Percentiles rank a stretch among this genome's conserved stretches.
Evolutionary conservation across 2,329 filamentous ascomycete genomes (phyloP).

Genomic region (Aspergillus intermedius): DNA sequence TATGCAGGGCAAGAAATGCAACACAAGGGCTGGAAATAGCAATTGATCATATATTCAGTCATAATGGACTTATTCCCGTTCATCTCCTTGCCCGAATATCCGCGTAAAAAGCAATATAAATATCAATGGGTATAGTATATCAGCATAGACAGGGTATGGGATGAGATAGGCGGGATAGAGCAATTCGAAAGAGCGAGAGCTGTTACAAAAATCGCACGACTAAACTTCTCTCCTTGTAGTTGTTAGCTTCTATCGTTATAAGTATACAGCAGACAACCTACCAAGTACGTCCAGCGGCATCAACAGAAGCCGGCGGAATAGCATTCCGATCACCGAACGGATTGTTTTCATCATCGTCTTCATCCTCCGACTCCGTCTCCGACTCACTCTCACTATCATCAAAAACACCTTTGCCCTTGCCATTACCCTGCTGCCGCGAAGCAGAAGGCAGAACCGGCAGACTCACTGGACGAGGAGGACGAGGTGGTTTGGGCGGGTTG

Average conservation of each 20-base stretch:
- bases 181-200: no score
- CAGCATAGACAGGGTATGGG: no score
- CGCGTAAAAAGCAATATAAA: no score
- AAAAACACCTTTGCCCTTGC: constrained; percentile 12
- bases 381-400: constrained; percentile 47
- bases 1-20: no score
- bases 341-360: constrained; percentile 67
- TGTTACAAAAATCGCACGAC: no score
- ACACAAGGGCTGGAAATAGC: no score
- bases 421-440: constrained; percentile 6
- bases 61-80: no score
- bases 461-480: constrained; percentile 58
- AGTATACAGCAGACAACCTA: constrained; percentile 13
- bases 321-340: constrained; percentile 82
- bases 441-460: constrained; percentile 23
- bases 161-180: no score
- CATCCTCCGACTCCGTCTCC: constrained; percentile 43
- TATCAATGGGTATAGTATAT: no score
- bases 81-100: no score
- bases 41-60: no score
- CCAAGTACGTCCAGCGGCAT: constrained; percentile 29
- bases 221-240: constrained; percentile 23
- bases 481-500: constrained; percentile 31
- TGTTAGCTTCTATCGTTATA: constrained; percentile 9
- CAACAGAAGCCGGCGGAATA: constrained; percentile 28